Base-by-base conservation (phyloP, 2,329 filamentous ascomycete species). In the Beauveria varroae region DNA sequence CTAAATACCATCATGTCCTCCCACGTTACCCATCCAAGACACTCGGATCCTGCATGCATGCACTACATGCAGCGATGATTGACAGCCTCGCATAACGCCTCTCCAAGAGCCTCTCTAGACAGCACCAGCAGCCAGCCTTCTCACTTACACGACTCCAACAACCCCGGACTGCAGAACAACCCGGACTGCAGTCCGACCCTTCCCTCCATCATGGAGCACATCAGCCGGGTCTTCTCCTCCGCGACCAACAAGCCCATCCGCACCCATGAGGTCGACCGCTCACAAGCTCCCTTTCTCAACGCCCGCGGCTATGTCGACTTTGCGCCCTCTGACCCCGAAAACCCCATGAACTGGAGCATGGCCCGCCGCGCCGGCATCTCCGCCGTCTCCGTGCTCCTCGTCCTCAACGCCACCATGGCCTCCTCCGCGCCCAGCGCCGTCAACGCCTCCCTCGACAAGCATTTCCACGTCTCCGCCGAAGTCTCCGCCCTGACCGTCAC, bases 321-420 rank as follows among this genome's bases (percentile, higher is more conserved):
- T 64, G 69, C 71, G 6, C 76, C 77, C 0, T 73, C 72, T 26
- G 83, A 85, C 65, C 72, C 82, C 61, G 78, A 82, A 65, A 78
- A 81, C 70, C 75, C 80, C 53, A 65, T 78, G 65, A 76, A 81
- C 71, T 83, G 80, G 79, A 73, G 74, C 9, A 67, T 60, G 0
- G 41, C 65, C 2, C 71, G 78, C n/a, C 71, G 77, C 30, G 71
- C 72, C 65, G 72, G 68, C 62, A 72, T 81, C 55, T 81, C 79
- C 5, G 58, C 75, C 9, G 67, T 72, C 30, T 67, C 75, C 26
- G 74, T 81, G 8, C 59, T 77, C n/a, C 74, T 81, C 18, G 80
- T 83, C 43, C 74, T 83, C 64, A 84, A 84, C 65, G 80, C 80
- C 3, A 83, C 80, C 0, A 83, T 84, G 64, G 80, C 81, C 37